Evolutionary conservation across 352 stramenopile genomes (phyloP), one percentile per base, ranked within the genome.

Genomic region (Peronospora belbahrii): DNA sequence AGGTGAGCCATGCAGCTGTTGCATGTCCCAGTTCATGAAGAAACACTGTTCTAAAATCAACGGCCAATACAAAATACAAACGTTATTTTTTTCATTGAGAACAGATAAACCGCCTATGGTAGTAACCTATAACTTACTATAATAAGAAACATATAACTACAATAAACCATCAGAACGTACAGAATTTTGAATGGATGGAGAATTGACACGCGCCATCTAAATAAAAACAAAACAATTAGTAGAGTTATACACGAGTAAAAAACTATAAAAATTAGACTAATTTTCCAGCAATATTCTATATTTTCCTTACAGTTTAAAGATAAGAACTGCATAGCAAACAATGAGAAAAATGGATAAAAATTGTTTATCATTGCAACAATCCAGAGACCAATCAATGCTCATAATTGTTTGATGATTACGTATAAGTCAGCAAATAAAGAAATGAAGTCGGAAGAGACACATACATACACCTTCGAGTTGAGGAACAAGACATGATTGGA

Each of bases 161-260:
- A n/a, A n/a, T n/a, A n/a, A n/a, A n/a, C n/a, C n/a, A n/a, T n/a
- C n/a, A n/a, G n/a, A 0, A 72, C 76, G 50, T 73, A 93, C 79
- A 93, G 60, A 42, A 92, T 92, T 45, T 95, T 95, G 52, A 95
- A 93, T 22, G 83, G 83, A 44, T 92, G 81, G 3, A 95, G 66
- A 23, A 95, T 74, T 25, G 73, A 76, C 15, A 90, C 67, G 53
- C 82, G 77, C 83, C 83, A 95, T 61, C 76, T 89, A 59, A 27
- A 8, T 27, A 27, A 27, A 4, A 27, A n/a, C n/a, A n/a, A n/a
- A n/a, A n/a, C n/a, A 27, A 27, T 8, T 27, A 27, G 23, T 27
- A 27, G 23, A 27, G 23, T 8, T 8, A 27, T 27, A n/a, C n/a
- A n/a, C n/a, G n/a, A n/a, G n/a, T n/a, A n/a, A n/a, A n/a, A n/a